Percentiles rank a stretch among this genome's conserved stretches.
Conservation (phyloP, 305 asterid genomes). For the Fraxinus paxiana region DNA sequence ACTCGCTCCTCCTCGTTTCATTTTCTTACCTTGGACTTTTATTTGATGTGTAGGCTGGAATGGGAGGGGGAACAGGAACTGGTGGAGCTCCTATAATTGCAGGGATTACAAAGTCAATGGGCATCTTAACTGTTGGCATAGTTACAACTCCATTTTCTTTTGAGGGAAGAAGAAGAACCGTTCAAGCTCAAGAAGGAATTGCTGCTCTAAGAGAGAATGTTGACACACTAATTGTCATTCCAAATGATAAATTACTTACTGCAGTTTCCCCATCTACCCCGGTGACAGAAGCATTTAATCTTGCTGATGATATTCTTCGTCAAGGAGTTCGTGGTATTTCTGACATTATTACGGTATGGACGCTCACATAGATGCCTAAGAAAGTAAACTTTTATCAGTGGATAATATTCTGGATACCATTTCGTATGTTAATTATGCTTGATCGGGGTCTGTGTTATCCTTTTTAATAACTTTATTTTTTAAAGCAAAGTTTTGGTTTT, state of each 20-base stretch:
- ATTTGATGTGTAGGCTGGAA: slow-evolving; percentile 68
- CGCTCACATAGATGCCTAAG: slow-evolving; percentile 8
- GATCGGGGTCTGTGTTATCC: background rate
- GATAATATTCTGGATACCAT: background rate
- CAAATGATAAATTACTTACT: slow-evolving; percentile 84
- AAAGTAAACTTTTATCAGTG: background rate
- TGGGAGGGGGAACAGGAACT: slow-evolving; percentile 99
- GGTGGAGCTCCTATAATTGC: slow-evolving; percentile 97
- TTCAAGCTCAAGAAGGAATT: slow-evolving; percentile 99
- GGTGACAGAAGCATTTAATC: slow-evolving; percentile 95
- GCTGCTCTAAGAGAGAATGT: slow-evolving; percentile 94
- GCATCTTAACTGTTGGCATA: slow-evolving; percentile 94
- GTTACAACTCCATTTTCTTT: slow-evolving; percentile 96
- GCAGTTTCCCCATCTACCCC: slow-evolving; percentile 96
- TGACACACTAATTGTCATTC: slow-evolving; percentile 91
- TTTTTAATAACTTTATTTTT: background rate
- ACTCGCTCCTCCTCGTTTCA: background rate
- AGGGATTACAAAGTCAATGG: slow-evolving; percentile 87
- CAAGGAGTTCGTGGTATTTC: slow-evolving; percentile 99
- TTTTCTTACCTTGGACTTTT: slow-evolving; percentile 17
- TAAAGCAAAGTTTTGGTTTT: background rate
- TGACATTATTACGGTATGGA: slow-evolving; percentile 82
- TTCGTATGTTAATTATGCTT: background rate
- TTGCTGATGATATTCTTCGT: slow-evolving; percentile 97
- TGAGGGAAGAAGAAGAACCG: slow-evolving; percentile 93